Evolutionary conservation across 306 rosid genomes (phyloP).

Genomic region (Senna siamea): DNA sequence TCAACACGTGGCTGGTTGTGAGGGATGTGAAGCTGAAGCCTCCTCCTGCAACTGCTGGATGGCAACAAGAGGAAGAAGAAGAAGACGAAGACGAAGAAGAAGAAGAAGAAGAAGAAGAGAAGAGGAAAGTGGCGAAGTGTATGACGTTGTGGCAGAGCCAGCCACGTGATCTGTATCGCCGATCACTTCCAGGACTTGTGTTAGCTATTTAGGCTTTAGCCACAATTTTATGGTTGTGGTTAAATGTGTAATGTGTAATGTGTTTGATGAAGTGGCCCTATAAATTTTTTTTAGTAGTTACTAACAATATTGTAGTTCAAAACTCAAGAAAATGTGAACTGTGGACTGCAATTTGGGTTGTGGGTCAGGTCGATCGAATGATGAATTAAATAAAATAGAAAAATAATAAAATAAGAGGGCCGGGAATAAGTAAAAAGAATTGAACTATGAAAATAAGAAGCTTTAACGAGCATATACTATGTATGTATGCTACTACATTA

Average conservation of each 20-base stretch:
- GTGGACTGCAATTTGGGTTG: too few relatives aligned
- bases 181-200: conserved; percentile 75
- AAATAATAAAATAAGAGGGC: not conserved
- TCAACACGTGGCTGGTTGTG: conserved; percentile 92
- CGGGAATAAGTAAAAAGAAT: too few relatives aligned
- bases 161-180: conserved; percentile 71
- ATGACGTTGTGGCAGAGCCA: conserved; percentile 85
- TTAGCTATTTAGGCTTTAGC: conserved; percentile 69
- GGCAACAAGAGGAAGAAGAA: conserved; percentile 39
- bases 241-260: too few relatives aligned
- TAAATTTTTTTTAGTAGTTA: too few relatives aligned
- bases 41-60: too few relatives aligned
- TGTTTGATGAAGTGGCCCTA: too few relatives aligned
- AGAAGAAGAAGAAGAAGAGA: conserved; percentile 57
- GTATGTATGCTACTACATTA: too few relatives aligned
- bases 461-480: not conserved
- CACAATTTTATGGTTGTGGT: too few relatives aligned
- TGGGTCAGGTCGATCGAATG: not conserved
- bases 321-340: too few relatives aligned
- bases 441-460: not conserved
- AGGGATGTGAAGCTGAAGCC: conserved; percentile 72
- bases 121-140: conserved; percentile 13
- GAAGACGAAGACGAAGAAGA: not conserved
- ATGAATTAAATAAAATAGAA: not conserved
- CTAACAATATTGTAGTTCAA: too few relatives aligned